Conservation (phyloP, 225 moss, liverwort and hornwort species). For the Neckera pumila region DNA sequence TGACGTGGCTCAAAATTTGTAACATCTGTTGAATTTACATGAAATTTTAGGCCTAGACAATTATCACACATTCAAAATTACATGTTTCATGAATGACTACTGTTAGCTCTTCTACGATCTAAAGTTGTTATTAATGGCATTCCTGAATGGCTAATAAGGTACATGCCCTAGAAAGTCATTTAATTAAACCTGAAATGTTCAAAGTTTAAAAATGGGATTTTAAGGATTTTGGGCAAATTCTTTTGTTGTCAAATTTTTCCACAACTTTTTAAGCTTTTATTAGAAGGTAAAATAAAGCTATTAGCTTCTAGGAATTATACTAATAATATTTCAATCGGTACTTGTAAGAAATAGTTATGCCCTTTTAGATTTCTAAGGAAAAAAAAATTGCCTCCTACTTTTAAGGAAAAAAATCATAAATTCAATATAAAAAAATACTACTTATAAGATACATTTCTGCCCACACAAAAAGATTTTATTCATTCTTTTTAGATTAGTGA, state of each 20-base stretch:
- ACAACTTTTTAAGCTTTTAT: not conserved
- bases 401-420: not conserved
- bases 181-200: fast-evolving
- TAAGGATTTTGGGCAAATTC: fast-evolving
- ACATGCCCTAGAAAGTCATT: not conserved
- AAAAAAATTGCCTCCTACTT: fast-evolving
- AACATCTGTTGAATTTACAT: not conserved
- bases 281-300: not conserved
- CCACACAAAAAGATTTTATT: not conserved
- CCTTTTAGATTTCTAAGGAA: fast-evolving
- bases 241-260: not conserved
- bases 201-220: not conserved
- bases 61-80: not conserved
- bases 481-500: not conserved
- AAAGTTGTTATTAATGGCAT: not conserved
- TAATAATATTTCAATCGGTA: not conserved
- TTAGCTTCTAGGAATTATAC: fast-evolving
- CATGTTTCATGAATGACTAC: fast-evolving
- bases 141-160: not conserved
- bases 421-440: too few species aligned
- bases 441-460: not conserved
- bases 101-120: fast-evolving
- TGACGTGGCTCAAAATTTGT: too few species aligned
- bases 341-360: not conserved
- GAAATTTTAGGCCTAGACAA: not conserved